A percentile compares a stretch with the other conserved stretches of the same genome.
Evolutionary conservation across 192 early-diverging fungal species (phyloP).

Genomic region (Coemansia biformis): DNA sequence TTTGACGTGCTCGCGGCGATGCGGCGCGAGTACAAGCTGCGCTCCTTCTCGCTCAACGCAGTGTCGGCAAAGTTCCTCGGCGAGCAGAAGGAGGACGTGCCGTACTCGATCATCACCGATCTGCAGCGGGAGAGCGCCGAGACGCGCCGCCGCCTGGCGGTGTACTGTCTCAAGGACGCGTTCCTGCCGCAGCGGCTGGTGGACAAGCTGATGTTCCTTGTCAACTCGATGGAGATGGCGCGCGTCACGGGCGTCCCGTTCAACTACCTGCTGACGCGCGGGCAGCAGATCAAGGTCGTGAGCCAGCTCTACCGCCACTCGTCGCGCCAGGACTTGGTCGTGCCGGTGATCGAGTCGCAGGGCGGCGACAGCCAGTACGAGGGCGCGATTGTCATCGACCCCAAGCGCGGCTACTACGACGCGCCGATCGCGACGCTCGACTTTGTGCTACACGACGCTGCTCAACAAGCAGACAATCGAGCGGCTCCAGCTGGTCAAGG

Average conservation of each 20-base stretch:
- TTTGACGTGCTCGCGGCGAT: conserved; percentile 91
- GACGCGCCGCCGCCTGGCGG: conserved; percentile 86
- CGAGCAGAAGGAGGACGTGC: conserved; percentile 99
- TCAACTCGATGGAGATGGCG: conserved; percentile 99
- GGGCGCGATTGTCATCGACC: conserved; percentile 96
- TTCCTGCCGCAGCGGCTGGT: conserved; percentile 86
- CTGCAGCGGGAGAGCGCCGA: conserved; percentile 94
- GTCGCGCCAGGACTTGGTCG: conserved; percentile 71
- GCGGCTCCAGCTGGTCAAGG: conserved; percentile 60
- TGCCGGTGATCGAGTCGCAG: conserved; percentile 80
- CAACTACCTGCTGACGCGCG: conserved; percentile 87
- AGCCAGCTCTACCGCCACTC: conserved; percentile 93
- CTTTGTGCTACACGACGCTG: conserved; percentile 94
- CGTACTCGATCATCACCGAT: conserved; percentile 96
- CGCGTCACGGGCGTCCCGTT: conserved; percentile 95
- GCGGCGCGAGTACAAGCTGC: conserved; percentile 92
- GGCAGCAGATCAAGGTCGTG: conserved; percentile 97
- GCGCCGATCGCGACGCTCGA: conserved; percentile 96
- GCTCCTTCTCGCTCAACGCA: conserved; percentile 93
- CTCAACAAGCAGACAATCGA: conserved; percentile 57
- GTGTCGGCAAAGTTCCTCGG: conserved; percentile 92
- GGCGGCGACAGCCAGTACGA: conserved; percentile 85
- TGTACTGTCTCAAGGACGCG: conserved; percentile 98
- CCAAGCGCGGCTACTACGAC: conserved; percentile 88
- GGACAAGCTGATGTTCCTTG: conserved; percentile 95